phyloP scores from a whole-genome alignment of 345 rosid genomes.

The Trapa incisa region DNA sequence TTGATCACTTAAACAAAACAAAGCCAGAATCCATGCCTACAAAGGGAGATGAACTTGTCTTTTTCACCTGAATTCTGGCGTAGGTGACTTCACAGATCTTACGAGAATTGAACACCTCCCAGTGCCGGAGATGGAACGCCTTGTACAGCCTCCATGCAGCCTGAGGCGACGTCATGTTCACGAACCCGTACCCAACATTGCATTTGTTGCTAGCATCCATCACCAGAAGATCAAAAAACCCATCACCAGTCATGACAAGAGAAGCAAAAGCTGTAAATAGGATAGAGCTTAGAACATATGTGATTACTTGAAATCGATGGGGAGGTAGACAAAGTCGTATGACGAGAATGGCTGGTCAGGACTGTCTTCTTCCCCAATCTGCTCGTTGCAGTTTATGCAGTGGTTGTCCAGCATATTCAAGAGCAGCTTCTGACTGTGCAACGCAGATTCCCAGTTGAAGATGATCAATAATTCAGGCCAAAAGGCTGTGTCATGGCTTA shows the following conservation, averaged over 20 bases:
- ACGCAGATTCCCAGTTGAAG: not conserved
- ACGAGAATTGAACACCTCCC: slow-evolving; percentile 72
- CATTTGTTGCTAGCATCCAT: slow-evolving; percentile 54
- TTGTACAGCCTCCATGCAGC: slow-evolving; percentile 70
- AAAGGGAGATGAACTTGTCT: too few relatives aligned
- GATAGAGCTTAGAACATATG: too few relatives aligned
- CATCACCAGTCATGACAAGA: too few relatives aligned
- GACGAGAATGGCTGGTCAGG: slow-evolving; percentile 51
- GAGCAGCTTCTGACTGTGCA: slow-evolving; percentile 41
- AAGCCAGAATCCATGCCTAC: too few relatives aligned
- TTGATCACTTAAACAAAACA: too few relatives aligned
- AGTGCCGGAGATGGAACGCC: slow-evolving; percentile 61
- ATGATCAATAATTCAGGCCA: not conserved
- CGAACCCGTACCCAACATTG: slow-evolving; percentile 96
- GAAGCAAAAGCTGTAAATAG: too few relatives aligned
- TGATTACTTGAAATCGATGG: slow-evolving; percentile 74
- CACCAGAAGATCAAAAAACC: not conserved
- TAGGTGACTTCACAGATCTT: slow-evolving; percentile 88
- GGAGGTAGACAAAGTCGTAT: slow-evolving; percentile 82
- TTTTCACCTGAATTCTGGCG: slow-evolving; percentile 71
- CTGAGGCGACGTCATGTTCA: slow-evolving; percentile 83
- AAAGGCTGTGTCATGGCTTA: too few relatives aligned
- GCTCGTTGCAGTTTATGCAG: slow-evolving; percentile 79
- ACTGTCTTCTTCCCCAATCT: slow-evolving; percentile 24
- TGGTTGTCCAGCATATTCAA: slow-evolving; percentile 81